Percentiles rank a stretch among this genome's conserved stretches.
phyloP scores from a whole-genome alignment of 345 rosid genomes.

The Toxicodendron radicans region DNA sequence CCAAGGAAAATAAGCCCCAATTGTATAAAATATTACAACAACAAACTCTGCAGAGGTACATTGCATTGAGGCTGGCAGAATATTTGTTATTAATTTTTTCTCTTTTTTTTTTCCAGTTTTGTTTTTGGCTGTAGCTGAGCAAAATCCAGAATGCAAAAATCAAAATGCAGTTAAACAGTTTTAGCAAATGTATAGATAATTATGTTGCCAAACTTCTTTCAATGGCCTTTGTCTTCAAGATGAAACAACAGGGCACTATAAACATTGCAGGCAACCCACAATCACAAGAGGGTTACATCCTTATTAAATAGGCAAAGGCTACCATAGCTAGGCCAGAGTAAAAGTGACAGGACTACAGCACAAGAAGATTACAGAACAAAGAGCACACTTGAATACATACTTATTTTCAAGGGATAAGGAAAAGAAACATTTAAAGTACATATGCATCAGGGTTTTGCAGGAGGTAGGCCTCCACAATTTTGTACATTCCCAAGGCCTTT shows the following conservation, averaged over 20 bases:
- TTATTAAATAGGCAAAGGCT: background rate
- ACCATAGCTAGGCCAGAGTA: background rate
- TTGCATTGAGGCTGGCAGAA: too few species aligned
- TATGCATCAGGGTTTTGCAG: constrained; percentile 33
- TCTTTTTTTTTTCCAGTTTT: too few species aligned
- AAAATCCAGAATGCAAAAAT: too few species aligned
- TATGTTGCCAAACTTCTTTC: background rate
- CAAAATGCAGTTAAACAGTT: too few species aligned
- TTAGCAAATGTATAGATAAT: background rate
- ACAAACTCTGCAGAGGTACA: too few species aligned
- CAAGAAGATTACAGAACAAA: background rate
- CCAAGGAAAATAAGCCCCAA: too few species aligned
- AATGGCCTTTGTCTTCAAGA: background rate
- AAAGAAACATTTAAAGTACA: constrained; percentile 17
- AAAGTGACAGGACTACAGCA: background rate
- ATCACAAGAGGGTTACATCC: background rate
- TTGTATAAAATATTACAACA: too few species aligned
- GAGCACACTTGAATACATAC: too few species aligned
- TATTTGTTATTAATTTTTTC: too few species aligned
- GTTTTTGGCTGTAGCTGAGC: too few species aligned
- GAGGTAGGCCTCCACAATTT: constrained; percentile 36
- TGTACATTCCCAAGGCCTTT: constrained; percentile 34
- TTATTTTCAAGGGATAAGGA: background rate
- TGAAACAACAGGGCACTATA: background rate
- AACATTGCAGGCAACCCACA: background rate